These are phyloP conservation scores for Atalantia buxifolia DNA, from an alignment of 345 rosid genomes.

Conservation along the genomic window DNA sequence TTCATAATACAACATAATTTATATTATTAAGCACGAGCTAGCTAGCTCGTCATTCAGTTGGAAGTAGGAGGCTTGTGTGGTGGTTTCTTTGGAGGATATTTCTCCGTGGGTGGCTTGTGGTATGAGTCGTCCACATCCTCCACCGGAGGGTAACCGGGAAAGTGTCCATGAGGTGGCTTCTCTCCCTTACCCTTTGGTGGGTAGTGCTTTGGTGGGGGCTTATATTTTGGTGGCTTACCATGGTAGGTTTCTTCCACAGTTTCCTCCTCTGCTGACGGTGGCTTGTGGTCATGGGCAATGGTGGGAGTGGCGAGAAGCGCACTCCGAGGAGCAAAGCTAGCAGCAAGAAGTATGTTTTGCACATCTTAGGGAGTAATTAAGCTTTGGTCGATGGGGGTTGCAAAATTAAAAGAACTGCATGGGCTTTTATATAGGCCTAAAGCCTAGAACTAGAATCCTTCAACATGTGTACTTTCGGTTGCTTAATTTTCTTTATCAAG, in stretches of 20 bases:
- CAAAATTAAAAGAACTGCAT: not conserved
- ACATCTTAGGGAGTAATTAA: not conserved
- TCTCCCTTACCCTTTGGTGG: not conserved
- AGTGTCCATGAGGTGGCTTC: slow-evolving; percentile 13
- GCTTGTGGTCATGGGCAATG: not conserved
- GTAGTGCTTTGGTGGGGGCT: not conserved
- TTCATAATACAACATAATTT: too few relatives aligned
- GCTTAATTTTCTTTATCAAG: not conserved
- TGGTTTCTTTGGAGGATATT: slow-evolving; percentile 5
- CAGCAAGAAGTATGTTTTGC: not conserved
- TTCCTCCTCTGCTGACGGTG: not conserved
- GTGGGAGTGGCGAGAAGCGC: slow-evolving; percentile 3
- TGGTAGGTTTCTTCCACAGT: not conserved
- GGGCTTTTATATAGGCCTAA: not conserved
- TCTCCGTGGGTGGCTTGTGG: not conserved
- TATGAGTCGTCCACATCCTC: not conserved
- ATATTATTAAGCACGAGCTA: too few relatives aligned
- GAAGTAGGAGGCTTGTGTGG: slow-evolving; percentile 15
- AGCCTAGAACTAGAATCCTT: not conserved
- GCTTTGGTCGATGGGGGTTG: not conserved
- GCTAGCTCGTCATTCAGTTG: not conserved
- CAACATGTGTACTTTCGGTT: not conserved
- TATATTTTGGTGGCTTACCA: not conserved
- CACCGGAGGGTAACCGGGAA: not conserved
- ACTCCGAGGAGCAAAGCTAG: not conserved